phyloP scores from a whole-genome alignment of 78 protist species.

The Dictyostelium capitatum region DNA sequence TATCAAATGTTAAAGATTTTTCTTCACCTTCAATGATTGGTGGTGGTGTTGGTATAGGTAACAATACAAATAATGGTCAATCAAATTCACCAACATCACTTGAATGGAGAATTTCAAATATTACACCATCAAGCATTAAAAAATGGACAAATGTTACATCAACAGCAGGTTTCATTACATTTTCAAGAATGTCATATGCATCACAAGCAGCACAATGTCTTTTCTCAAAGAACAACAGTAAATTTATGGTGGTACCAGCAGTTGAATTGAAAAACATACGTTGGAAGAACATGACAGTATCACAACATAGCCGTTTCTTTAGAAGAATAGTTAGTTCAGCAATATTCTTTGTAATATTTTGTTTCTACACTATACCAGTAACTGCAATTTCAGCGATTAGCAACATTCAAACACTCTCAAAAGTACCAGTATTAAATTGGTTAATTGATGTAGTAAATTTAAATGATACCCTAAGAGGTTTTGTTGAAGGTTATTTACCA shows the following conservation, averaged over 20 bases:
- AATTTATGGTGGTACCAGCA: conserved; percentile 46
- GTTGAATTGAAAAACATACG: conserved; percentile 55
- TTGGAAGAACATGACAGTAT: conserved; percentile 49
- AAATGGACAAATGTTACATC: conserved; percentile 26
- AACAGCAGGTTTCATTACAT: conserved; percentile 62
- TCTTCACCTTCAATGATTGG: background rate
- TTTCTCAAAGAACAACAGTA: conserved; percentile 16
- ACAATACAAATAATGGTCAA: no score
- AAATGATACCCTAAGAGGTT: conserved; percentile 37
- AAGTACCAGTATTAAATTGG: conserved; percentile 61
- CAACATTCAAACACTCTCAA: conserved; percentile 51
- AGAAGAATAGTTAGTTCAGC: conserved; percentile 26
- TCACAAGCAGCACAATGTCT: conserved; percentile 44
- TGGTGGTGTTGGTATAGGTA: no score
- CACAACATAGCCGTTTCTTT: conserved; percentile 16
- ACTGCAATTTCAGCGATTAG: conserved; percentile 53
- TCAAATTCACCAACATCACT: background rate
- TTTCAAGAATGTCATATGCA: conserved; percentile 51
- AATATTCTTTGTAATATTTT: conserved; percentile 59
- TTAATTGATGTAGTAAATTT: conserved; percentile 32
- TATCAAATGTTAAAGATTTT: background rate
- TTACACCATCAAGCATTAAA: conserved; percentile 30
- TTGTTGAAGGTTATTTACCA: conserved; percentile 78
- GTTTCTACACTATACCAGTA: conserved; percentile 69
- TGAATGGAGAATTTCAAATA: conserved; percentile 40